Evolutionary conservation across 1,284 basidiomycete genomes (phyloP).

Genomic region (Trichosporon sp.): DNA sequence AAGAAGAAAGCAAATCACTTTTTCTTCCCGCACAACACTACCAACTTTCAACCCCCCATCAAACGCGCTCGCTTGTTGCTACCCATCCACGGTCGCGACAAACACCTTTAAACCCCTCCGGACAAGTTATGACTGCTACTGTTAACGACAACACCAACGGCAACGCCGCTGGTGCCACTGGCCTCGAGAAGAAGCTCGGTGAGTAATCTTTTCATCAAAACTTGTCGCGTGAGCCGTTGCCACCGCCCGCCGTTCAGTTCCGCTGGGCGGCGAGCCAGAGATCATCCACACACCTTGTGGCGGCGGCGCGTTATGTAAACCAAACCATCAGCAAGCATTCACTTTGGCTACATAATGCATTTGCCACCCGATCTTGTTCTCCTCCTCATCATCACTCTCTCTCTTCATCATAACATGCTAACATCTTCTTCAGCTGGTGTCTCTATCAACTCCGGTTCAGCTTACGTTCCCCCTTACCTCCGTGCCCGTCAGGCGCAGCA

Average conservation of each 20-base stretch:
- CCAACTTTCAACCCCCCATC: not conserved
- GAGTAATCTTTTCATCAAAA: conserved; percentile 38
- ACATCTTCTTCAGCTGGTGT: conserved; percentile 21
- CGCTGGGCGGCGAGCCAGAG: not conserved
- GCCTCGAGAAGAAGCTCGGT: conserved; percentile 78
- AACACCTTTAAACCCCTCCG: conserved; percentile 7
- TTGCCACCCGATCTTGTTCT: conserved; percentile 4
- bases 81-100: conserved; percentile 3
- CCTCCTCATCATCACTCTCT: not conserved
- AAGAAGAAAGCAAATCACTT: not conserved
- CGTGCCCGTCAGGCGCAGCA: conserved; percentile 54
- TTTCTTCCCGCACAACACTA: not conserved
- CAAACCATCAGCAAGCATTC: not conserved
- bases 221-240: conserved; percentile 15
- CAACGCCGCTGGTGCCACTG: conserved; percentile 58
- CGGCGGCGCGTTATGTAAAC: not conserved
- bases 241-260: not conserved
- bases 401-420: not conserved
- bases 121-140: conserved; percentile 40
- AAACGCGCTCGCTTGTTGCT: not conserved
- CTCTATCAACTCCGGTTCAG: conserved; percentile 60
- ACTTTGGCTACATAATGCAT: not conserved
- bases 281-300: no score
- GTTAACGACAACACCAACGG: conserved; percentile 23
- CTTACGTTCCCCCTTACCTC: conserved; percentile 86